Evolutionary conservation across 768 basidiomycete genomes (phyloP).

Genomic region (Tulasnella sp.): DNA sequence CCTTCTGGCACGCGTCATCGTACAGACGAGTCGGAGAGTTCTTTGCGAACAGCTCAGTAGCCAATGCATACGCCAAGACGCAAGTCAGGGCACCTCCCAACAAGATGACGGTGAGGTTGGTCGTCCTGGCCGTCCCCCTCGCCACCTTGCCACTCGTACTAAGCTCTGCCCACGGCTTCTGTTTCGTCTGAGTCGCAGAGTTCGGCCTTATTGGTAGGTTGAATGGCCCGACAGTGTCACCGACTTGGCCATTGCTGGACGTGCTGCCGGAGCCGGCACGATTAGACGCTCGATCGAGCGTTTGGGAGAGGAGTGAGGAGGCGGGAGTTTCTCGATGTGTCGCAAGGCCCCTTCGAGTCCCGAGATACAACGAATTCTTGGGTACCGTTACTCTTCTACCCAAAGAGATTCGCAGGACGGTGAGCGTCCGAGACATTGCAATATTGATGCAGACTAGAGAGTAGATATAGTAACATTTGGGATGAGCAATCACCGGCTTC

Average conservation of each 20-base stretch:
- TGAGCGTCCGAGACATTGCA: background rate
- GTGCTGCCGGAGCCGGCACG: background rate
- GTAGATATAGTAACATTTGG: too few species aligned
- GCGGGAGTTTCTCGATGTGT: slow-evolving; percentile 35
- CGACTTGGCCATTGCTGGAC: background rate
- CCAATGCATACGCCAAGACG: slow-evolving; percentile 64
- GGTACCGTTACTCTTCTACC: background rate
- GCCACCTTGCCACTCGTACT: slow-evolving; percentile 66
- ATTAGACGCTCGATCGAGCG: slow-evolving; percentile 35
- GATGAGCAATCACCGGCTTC: too few species aligned
- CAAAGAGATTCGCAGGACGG: background rate
- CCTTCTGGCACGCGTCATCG: slow-evolving; percentile 42
- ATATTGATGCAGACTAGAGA: too few species aligned
- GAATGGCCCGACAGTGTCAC: slow-evolving; percentile 64
- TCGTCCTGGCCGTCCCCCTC: slow-evolving; percentile 35
- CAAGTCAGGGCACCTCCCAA: slow-evolving; percentile 72
- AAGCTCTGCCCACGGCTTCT: slow-evolving; percentile 71
- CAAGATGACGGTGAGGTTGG: slow-evolving; percentile 45
- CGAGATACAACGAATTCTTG: background rate
- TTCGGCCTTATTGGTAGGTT: slow-evolving; percentile 56
- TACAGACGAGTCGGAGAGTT: slow-evolving; percentile 81
- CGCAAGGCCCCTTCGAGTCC: slow-evolving; percentile 31
- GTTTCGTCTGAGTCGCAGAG: slow-evolving; percentile 40
- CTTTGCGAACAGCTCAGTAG: slow-evolving; percentile 75
- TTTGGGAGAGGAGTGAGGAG: slow-evolving; percentile 48